Percentiles rank a stretch among this genome's conserved stretches.
Evolutionary conservation across 2,329 filamentous ascomycete species (phyloP).

Genomic region (Ophiocordyceps camponoti-leonardi): DNA sequence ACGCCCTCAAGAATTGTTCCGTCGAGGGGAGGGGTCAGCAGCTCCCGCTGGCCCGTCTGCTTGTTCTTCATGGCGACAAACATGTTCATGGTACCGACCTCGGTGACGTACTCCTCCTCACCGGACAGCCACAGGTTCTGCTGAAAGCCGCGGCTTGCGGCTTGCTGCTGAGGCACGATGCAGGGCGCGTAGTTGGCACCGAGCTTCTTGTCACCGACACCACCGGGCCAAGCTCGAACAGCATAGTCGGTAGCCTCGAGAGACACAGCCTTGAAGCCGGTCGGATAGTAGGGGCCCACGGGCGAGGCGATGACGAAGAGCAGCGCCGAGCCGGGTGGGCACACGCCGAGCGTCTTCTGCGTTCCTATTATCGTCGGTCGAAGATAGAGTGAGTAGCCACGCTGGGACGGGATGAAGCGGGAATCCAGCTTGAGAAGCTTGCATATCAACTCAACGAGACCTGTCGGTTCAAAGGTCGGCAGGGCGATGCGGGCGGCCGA

Average conservation of each 20-base stretch:
- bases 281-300: constrained; percentile 95
- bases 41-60: constrained; percentile 76
- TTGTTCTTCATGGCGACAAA: constrained; percentile 76
- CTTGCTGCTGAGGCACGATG: constrained; percentile 89
- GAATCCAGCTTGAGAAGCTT: constrained; percentile 66
- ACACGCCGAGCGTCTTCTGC: constrained; percentile 82
- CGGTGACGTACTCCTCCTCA: constrained; percentile 86
- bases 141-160: constrained; percentile 81
- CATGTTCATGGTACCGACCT: constrained; percentile 98
- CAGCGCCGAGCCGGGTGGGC: constrained; percentile 78
- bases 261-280: constrained; percentile 92
- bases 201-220: constrained; percentile 95
- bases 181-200: constrained; percentile 99
- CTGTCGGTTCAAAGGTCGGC: constrained; percentile 62
- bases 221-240: constrained; percentile 92
- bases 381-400: constrained; percentile 89
- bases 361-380: constrained; percentile 96
- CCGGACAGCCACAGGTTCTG: constrained; percentile 98
- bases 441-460: constrained; percentile 66
- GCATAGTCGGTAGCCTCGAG: constrained; percentile 94
- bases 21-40: constrained; percentile 88
- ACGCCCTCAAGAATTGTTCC: constrained; percentile 94
- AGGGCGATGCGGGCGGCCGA: constrained; percentile 83
- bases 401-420: constrained; percentile 72
- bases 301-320: constrained; percentile 92